Conservation (phyloP, 169 alveolate species). For the Amoebophrya sp. region DNA sequence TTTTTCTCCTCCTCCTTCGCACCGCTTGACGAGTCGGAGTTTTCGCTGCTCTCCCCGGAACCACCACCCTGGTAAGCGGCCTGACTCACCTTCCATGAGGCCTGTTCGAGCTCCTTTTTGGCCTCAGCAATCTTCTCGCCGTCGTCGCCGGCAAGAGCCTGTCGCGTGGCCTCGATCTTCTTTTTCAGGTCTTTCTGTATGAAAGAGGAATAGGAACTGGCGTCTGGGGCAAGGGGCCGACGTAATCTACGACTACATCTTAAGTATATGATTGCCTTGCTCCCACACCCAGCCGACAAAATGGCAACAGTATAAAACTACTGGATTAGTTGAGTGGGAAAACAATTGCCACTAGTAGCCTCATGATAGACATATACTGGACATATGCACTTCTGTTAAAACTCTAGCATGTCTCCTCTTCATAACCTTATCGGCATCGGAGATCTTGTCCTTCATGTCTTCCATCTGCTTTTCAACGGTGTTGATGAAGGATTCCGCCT, state of each 20-base stretch:
- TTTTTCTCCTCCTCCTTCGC: neutral
- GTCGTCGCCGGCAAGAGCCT: neutral
- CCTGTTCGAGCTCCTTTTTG: conserved; percentile 16
- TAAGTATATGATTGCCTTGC: too few species aligned
- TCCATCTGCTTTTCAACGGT: conserved; percentile 75
- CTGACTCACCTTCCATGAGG: neutral
- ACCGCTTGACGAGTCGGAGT: neutral
- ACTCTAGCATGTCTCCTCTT: too few species aligned
- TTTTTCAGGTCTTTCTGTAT: neutral
- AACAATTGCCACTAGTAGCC: too few species aligned
- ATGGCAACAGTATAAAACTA: too few species aligned
- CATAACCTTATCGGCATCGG: neutral
- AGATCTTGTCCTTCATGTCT: conserved; percentile 61
- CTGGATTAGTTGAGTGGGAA: too few species aligned
- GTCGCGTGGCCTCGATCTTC: neutral
- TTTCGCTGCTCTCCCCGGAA: neutral
- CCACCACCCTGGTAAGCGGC: neutral
- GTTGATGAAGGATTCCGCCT: conserved; percentile 81
- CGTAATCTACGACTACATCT: too few species aligned
- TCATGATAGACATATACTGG: too few species aligned
- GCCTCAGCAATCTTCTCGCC: neutral
- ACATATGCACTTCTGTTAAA: too few species aligned
- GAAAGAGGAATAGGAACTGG: too few species aligned
- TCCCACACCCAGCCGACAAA: too few species aligned
- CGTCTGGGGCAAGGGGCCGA: too few species aligned